A percentile compares a stretch with the other conserved stretches of the same genome.
Evolutionary conservation across 495 filamentous ascomycete species (phyloP).

Genomic region (Penicillium manginii): DNA sequence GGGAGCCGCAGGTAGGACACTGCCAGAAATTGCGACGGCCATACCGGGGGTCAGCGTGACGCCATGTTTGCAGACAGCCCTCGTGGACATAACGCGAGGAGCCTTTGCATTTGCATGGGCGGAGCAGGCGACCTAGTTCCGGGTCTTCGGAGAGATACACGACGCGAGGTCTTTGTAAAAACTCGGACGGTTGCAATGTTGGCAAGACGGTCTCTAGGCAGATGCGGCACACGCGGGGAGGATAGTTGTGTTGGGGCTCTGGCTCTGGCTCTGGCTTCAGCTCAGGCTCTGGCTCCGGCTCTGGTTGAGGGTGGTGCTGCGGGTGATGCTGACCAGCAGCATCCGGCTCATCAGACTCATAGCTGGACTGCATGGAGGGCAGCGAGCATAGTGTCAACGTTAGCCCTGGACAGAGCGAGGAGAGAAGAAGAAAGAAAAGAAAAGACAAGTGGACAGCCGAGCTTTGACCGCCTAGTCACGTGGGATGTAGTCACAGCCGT

Average conservation of each 20-base stretch:
- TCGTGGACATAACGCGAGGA: conserved; percentile 93
- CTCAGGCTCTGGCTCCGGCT: conserved; percentile 8
- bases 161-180: conserved; percentile 67
- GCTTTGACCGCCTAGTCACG: not conserved
- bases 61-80: conserved; percentile 88
- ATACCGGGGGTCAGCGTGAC: conserved; percentile 70
- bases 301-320: conserved; percentile 4
- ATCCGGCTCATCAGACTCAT: conserved; percentile 13
- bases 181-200: conserved; percentile 68
- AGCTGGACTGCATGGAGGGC: conserved; percentile 13
- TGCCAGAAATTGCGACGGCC: conserved; percentile 75
- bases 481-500: too few relatives aligned
- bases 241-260: conserved; percentile 54
- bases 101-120: conserved; percentile 92
- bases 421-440: conserved; percentile 19
- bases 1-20: conserved; percentile 86
- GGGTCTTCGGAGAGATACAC: conserved; percentile 75
- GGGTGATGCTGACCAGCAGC: conserved; percentile 1
- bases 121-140: conserved; percentile 79
- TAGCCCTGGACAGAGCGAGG: not conserved
- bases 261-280: not conserved
- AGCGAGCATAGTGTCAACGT: conserved; percentile 8
- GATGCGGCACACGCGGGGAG: conserved; percentile 82
- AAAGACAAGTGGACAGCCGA: conserved; percentile 4
- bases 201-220: conserved; percentile 85